Conservation (phyloP, 495 filamentous ascomycete genomes). For the Aspergillus panamensis region DNA sequence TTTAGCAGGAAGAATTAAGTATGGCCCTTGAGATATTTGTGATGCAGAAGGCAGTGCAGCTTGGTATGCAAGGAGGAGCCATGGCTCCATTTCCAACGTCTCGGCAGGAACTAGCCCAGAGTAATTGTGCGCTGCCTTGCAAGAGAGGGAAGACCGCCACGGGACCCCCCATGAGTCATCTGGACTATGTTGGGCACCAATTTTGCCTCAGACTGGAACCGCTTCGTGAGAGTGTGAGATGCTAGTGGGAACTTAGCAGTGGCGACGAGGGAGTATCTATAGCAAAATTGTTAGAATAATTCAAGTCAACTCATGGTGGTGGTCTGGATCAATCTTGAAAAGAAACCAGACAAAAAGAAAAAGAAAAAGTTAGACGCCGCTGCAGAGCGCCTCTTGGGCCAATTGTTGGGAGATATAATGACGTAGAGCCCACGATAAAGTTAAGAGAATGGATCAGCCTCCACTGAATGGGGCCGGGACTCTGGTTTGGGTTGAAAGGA, state of each 20-base stretch:
- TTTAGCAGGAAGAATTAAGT: no score
- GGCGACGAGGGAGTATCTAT: not conserved
- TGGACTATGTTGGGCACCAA: not conserved
- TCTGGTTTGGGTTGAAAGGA: not conserved
- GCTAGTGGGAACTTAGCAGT: not conserved
- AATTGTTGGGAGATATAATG: slow-evolving; percentile 14
- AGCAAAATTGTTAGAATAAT: not conserved
- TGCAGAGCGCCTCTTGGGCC: not conserved
- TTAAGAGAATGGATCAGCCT: slow-evolving; percentile 16
- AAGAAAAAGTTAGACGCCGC: not conserved
- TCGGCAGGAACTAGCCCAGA: no score
- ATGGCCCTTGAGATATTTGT: no score
- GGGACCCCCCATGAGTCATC: not conserved
- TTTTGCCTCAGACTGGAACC: not conserved
- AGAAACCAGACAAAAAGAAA: not conserved
- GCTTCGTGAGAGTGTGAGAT: not conserved
- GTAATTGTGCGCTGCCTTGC: not conserved
- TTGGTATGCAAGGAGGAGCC: no score
- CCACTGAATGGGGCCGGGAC: slow-evolving; percentile 7
- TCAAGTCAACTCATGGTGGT: no score
- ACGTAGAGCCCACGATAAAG: slow-evolving; percentile 16
- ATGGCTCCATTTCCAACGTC: no score
- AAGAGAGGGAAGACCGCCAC: not conserved
- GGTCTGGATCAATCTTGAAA: no score
- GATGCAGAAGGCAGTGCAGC: no score